Evolutionary conservation across 345 rosid species (phyloP).

Genomic region (Erucastrum elatum): DNA sequence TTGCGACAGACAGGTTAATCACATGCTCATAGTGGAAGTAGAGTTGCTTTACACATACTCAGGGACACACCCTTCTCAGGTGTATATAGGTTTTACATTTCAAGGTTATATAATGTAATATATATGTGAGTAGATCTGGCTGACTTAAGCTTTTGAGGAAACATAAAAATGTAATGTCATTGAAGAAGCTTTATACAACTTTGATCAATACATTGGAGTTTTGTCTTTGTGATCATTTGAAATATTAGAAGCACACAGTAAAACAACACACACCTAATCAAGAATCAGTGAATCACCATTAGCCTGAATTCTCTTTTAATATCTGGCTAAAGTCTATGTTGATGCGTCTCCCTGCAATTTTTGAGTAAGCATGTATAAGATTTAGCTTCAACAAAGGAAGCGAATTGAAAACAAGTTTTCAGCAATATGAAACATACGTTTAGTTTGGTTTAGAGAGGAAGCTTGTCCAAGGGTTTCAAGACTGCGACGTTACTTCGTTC

Average conservation of each 20-base stretch:
- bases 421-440: slow-evolving; percentile 19
- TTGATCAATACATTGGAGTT: slow-evolving; percentile 28
- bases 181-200: slow-evolving; percentile 26
- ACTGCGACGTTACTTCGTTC: slow-evolving; percentile 55
- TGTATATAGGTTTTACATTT: slow-evolving; percentile 30
- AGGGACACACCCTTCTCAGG: slow-evolving; percentile 6
- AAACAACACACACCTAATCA: slow-evolving; percentile 7
- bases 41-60: slow-evolving; percentile 25
- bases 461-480: slow-evolving; percentile 58
- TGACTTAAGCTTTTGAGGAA: slow-evolving; percentile 15
- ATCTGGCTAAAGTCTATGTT: slow-evolving; percentile 14
- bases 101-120: background rate
- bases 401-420: slow-evolving; percentile 13
- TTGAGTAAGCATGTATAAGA: background rate
- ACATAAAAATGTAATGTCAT: slow-evolving; percentile 24
- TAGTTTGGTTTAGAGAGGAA: slow-evolving; percentile 26
- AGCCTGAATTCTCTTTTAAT: background rate
- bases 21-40: slow-evolving; percentile 63
- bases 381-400: background rate
- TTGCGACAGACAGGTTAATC: slow-evolving; percentile 53
- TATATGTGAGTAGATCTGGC: slow-evolving; percentile 19
- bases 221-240: slow-evolving; percentile 25
- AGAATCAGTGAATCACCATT: slow-evolving; percentile 1
- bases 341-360: slow-evolving; percentile 28
- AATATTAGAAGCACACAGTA: slow-evolving; percentile 18